phyloP scores from a whole-genome alignment of 176 grass and related monocot species.

The Leersia perrieri region DNA sequence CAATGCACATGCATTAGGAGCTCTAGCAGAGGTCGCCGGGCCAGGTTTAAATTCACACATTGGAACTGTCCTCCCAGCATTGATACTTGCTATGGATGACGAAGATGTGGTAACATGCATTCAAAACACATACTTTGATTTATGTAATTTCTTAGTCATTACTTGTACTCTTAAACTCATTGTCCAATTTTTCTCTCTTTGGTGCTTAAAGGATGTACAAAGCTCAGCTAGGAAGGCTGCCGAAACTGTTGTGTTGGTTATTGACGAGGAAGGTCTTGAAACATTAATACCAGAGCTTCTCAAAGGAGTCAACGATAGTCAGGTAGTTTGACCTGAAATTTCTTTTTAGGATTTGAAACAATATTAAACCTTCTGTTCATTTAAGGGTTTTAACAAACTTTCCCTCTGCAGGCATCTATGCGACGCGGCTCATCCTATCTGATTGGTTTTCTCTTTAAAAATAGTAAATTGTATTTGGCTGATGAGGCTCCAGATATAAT shows the following conservation, averaged over 20 bases:
- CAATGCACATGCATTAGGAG: conserved; percentile 97
- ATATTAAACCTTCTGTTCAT: conserved; percentile 3
- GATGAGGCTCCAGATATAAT: conserved; percentile 89
- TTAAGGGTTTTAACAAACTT: conserved; percentile 14
- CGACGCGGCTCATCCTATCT: conserved; percentile 79
- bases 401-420: conserved; percentile 68
- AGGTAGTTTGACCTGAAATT: conserved; percentile 52
- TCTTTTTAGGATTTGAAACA: conserved; percentile 4
- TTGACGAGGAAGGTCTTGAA: conserved; percentile 88
- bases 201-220: conserved; percentile 66
- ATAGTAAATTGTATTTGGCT: conserved; percentile 86
- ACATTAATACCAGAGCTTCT: conserved; percentile 83
- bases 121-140: conserved; percentile 1
- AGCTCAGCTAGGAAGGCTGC: conserved; percentile 83
- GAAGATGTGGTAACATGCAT: conserved; percentile 57
- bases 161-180: neutral
- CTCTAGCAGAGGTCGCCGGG: conserved; percentile 91
- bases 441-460: conserved; percentile 93
- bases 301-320: conserved; percentile 78
- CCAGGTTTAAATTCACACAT: conserved; percentile 91
- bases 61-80: conserved; percentile 78
- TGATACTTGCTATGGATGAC: conserved; percentile 80
- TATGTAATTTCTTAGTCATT: conserved; percentile 19
- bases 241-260: conserved; percentile 89
- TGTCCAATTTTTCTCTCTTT: conserved; percentile 11